Percentiles rank a stretch among this genome's conserved stretches.
These are phyloP conservation scores for Fusarium pininemorale DNA, from an alignment of 2,329 filamentous ascomycete genomes.

Conservation along the genomic window DNA sequence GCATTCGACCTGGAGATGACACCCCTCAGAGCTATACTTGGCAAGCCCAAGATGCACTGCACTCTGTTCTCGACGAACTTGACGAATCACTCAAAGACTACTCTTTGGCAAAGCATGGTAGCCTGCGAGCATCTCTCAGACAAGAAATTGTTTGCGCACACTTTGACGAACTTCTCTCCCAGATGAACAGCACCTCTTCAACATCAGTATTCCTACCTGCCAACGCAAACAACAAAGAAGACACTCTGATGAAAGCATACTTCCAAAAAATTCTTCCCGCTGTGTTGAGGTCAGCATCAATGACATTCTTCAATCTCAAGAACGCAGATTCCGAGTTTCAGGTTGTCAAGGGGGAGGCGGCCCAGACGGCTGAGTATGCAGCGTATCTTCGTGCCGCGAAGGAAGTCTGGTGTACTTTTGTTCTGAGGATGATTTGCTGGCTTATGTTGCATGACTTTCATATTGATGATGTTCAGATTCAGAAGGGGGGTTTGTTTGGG, in stretches of 20 bases:
- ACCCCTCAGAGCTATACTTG: background rate
- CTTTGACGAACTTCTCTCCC: conserved; percentile 12
- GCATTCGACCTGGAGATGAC: background rate
- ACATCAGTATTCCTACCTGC: background rate
- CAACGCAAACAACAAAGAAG: background rate
- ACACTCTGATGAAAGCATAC: background rate
- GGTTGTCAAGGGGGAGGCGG: background rate
- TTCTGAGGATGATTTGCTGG: conserved; percentile 17
- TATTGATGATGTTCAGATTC: conserved; percentile 6
- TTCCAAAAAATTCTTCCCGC: background rate
- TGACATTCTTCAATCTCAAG: background rate
- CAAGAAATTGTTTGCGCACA: background rate
- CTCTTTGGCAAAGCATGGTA: accelerated
- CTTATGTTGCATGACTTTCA: background rate
- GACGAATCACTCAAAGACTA: background rate
- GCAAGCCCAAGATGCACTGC: conserved; percentile 4
- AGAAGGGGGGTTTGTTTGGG: background rate
- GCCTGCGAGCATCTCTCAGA: accelerated
- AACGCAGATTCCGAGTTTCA: conserved; percentile 4
- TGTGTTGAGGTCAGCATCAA: background rate
- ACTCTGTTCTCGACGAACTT: background rate
- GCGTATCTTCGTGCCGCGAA: background rate
- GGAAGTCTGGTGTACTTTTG: conserved; percentile 2
- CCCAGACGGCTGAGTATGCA: background rate
- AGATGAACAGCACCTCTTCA: background rate